Conservation (phyloP, 2,329 filamentous ascomycete genomes). For the Aspergillus floridensis region DNA sequence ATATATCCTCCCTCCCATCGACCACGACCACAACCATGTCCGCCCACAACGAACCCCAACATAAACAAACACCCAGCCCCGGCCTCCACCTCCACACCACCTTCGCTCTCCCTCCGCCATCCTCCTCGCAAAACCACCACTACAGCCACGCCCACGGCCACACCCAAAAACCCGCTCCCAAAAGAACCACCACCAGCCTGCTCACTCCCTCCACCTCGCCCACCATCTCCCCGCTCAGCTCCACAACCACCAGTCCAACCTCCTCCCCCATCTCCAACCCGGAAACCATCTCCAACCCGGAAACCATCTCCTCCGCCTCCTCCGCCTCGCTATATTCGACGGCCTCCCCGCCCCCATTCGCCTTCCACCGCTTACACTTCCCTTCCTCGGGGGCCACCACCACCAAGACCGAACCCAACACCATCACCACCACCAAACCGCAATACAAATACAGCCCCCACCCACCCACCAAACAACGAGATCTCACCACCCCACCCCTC, state of each 20-base stretch:
- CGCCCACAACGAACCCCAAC: slow-evolving; percentile 16
- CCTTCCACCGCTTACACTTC: neutral
- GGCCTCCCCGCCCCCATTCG: neutral
- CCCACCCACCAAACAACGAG: too few relatives aligned
- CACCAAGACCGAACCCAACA: too few relatives aligned
- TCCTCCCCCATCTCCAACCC: slow-evolving; percentile 31
- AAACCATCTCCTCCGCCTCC: slow-evolving; percentile 21
- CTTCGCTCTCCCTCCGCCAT: slow-evolving; percentile 20
- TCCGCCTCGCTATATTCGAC: slow-evolving; percentile 15
- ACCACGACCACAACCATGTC: slow-evolving; percentile 17
- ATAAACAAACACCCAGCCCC: slow-evolving; percentile 12
- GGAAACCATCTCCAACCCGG: slow-evolving; percentile 21
- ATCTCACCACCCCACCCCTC: too few relatives aligned
- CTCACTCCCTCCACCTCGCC: slow-evolving; percentile 23
- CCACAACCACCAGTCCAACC: slow-evolving; percentile 28
- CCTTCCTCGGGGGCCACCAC: neutral
- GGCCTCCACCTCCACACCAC: slow-evolving; percentile 33
- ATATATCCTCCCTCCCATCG: too few relatives aligned
- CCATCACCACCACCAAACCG: too few relatives aligned
- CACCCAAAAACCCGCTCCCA: slow-evolving; percentile 22
- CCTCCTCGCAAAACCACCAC: neutral
- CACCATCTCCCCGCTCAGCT: slow-evolving; percentile 27
- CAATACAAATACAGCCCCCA: too few relatives aligned
- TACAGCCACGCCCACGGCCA: neutral
- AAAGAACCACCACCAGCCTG: slow-evolving; percentile 29